Evolutionary conservation across 129 eudicot species (phyloP).

Genomic region (Helichrysum umbraculigerum): DNA sequence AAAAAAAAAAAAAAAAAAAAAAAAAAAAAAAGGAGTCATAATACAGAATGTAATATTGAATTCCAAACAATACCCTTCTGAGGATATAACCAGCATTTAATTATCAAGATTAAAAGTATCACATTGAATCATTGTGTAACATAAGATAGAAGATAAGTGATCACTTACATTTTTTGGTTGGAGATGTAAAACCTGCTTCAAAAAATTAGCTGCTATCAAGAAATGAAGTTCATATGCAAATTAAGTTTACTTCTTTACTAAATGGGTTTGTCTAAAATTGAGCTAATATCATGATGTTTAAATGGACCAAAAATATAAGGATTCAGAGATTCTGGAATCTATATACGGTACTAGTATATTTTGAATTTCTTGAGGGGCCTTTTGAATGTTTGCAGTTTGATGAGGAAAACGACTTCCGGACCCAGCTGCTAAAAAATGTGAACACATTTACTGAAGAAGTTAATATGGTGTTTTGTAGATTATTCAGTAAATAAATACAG

Average conservation of each 20-base stretch:
- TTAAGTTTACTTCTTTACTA: conserved; percentile 15
- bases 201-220: conserved; percentile 19
- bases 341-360: neutral
- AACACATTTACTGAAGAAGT: neutral
- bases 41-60: conserved; percentile 1
- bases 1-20: neutral
- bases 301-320: conserved; percentile 15
- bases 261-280: conserved; percentile 11
- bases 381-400: conserved; percentile 18
- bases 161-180: neutral
- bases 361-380: conserved; percentile 23
- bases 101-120: neutral
- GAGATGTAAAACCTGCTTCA: conserved; percentile 16
- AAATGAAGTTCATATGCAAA: conserved; percentile 13
- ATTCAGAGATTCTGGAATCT: conserved; percentile 1
- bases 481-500: too few species aligned
- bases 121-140: neutral
- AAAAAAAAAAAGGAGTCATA: neutral
- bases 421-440: neutral
- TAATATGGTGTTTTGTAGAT: neutral
- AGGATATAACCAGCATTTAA: neutral
- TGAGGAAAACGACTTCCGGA: conserved; percentile 29
- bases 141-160: neutral
- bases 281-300: conserved; percentile 19
- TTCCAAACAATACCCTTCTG: conserved; percentile 7